Conservation (phyloP, 257 asterid species). For the Forsythia viridissima region DNA sequence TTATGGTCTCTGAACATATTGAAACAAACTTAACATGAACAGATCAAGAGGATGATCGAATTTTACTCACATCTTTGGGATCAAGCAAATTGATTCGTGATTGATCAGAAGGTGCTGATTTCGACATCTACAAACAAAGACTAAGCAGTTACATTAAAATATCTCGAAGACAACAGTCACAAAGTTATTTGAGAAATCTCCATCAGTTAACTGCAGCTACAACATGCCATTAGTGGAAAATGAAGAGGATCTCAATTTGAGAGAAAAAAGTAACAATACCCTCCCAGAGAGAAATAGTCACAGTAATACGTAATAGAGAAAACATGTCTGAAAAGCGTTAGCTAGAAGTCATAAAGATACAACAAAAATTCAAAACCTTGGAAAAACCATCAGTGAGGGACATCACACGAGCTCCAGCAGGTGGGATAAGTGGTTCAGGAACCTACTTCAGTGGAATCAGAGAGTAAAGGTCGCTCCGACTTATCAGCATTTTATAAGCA, state of each 20-base stretch:
- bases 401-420: constrained; percentile 98
- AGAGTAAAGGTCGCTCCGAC: constrained; percentile 26
- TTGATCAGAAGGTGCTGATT: constrained; percentile 96
- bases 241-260: not conserved
- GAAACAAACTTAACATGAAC: not conserved
- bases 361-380: constrained; percentile 58
- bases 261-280: constrained; percentile 4
- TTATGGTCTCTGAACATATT: constrained; percentile 3
- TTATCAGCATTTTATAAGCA: constrained; percentile 1
- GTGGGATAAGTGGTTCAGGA: constrained; percentile 95
- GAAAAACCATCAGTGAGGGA: constrained; percentile 98
- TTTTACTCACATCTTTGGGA: constrained; percentile 76
- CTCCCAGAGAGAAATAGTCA: not conserved
- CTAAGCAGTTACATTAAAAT: constrained; percentile 24
- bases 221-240: constrained; percentile 3
- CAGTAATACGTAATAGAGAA: not conserved
- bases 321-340: not conserved
- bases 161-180: not conserved
- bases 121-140: constrained; percentile 74
- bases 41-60: not conserved
- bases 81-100: constrained; percentile 93
- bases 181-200: constrained; percentile 5
- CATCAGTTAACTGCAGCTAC: not conserved
- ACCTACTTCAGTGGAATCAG: constrained; percentile 54
- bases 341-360: not conserved